Conservation (phyloP, 1,284 basidiomycete species). For the Ustilago loliicola region DNA sequence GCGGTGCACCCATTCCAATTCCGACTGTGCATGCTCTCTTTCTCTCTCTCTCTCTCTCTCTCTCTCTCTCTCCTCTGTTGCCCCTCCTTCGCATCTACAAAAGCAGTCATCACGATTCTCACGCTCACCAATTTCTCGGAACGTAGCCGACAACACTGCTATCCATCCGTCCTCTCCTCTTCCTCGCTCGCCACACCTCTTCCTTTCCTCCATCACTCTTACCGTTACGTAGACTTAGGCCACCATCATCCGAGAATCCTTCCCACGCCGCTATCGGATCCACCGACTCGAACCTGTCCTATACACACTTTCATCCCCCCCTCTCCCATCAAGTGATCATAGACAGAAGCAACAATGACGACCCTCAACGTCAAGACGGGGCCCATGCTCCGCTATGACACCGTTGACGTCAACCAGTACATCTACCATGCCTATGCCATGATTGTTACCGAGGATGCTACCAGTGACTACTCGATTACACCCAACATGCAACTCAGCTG, state of each 20-base stretch:
- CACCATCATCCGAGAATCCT: background rate
- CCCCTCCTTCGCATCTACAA: no score
- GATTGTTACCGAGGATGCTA: slow-evolving; percentile 77
- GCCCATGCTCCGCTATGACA: slow-evolving; percentile 91
- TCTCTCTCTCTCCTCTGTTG: no score
- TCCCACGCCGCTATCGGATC: background rate
- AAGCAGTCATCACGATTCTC: background rate
- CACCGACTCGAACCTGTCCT: background rate
- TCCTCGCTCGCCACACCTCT: background rate
- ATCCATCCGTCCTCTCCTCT: background rate
- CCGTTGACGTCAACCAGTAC: slow-evolving; percentile 77
- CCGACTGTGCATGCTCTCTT: slow-evolving; percentile 2
- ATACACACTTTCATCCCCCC: background rate
- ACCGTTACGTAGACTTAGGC: background rate
- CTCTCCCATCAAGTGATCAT: background rate
- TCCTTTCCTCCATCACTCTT: background rate
- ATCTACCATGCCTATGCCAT: slow-evolving; percentile 79
- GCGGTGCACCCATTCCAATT: background rate
- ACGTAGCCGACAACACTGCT: background rate
- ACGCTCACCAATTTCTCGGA: background rate
- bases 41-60: background rate
- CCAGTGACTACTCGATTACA: slow-evolving; percentile 73
- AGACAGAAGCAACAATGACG: slow-evolving; percentile 39
- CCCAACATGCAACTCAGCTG: slow-evolving; percentile 80
- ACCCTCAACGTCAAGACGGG: slow-evolving; percentile 73